Conservation (phyloP, 2,329 filamentous ascomycete genomes). For the Geosmithia flava region DNA sequence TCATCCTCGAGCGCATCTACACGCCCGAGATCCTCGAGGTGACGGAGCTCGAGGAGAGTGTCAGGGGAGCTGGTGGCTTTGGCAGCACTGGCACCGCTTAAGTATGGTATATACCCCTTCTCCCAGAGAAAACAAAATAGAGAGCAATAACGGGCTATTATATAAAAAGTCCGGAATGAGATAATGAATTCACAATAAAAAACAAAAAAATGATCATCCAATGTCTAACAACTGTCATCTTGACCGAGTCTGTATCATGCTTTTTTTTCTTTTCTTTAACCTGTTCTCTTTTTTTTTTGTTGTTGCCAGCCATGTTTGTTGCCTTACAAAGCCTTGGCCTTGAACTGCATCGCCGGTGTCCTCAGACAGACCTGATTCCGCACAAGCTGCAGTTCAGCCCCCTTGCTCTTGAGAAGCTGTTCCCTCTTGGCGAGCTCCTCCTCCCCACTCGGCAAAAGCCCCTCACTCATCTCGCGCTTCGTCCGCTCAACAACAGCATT, state of each 20-base stretch:
- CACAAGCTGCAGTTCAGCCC: constrained; percentile 78
- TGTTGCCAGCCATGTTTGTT: constrained; percentile 1
- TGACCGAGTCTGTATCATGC: background rate
- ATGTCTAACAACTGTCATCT: background rate
- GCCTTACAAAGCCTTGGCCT: constrained; percentile 35
- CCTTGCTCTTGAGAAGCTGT: constrained; percentile 63
- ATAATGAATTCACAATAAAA: background rate
- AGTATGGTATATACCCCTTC: background rate
- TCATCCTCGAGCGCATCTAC: constrained; percentile 87
- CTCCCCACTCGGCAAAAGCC: constrained; percentile 8
- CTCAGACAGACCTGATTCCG: constrained; percentile 59
- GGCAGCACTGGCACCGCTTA: constrained; percentile 59
- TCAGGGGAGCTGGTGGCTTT: constrained; percentile 81
- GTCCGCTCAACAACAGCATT: constrained; percentile 32
- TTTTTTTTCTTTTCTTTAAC: constrained; percentile 1
- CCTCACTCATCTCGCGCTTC: constrained; percentile 24
- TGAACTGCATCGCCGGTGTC: constrained; percentile 52
- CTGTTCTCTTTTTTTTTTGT: background rate
- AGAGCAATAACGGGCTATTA: background rate
- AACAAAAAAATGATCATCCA: background rate
- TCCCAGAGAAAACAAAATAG: background rate
- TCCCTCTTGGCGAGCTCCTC: constrained; percentile 39
- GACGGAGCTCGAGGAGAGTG: constrained; percentile 76
- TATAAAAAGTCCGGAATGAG: background rate
- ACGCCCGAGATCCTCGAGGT: constrained; percentile 90